These are phyloP conservation scores for Pichia kluyveri DNA, from an alignment of 805 yeast species.

Conservation along the genomic window DNA sequence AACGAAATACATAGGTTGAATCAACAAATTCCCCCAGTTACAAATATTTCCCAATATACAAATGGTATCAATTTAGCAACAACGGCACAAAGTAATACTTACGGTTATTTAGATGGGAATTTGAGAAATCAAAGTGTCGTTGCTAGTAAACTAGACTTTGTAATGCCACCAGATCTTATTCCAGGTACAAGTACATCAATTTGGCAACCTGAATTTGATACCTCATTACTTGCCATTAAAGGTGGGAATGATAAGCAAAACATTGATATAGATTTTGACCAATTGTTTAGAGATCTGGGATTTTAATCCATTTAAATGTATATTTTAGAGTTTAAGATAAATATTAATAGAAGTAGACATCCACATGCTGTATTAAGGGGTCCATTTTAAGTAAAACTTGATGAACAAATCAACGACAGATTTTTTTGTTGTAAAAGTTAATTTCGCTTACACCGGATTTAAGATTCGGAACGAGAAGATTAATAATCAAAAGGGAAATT, in stretches of 20 bases:
- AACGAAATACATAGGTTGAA: no score
- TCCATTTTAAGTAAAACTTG: no score
- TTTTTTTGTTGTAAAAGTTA: neutral
- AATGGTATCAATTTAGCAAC: no score
- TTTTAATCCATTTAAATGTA: neutral
- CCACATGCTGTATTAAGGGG: no score
- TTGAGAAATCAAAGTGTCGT: neutral
- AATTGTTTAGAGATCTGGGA: neutral
- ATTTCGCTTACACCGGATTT: neutral
- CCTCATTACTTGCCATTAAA: neutral
- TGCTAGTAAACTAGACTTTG: conserved; percentile 1
- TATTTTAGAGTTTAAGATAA: no score
- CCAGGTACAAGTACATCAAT: neutral
- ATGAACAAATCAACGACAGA: no score
- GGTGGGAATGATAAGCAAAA: neutral
- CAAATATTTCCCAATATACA: no score
- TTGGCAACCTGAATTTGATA: conserved; percentile 8
- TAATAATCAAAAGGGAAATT: neutral
- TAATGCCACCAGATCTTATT: conserved; percentile 3
- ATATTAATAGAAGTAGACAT: no score
- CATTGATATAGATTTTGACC: neutral
- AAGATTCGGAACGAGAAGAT: neutral
- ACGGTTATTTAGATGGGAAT: neutral
- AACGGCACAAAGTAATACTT: no score
- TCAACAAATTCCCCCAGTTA: no score